Percentiles rank a stretch among this genome's conserved stretches.
Conservation (phyloP, 352 stramenopile genomes). For the Pythium pyrilobum region DNA sequence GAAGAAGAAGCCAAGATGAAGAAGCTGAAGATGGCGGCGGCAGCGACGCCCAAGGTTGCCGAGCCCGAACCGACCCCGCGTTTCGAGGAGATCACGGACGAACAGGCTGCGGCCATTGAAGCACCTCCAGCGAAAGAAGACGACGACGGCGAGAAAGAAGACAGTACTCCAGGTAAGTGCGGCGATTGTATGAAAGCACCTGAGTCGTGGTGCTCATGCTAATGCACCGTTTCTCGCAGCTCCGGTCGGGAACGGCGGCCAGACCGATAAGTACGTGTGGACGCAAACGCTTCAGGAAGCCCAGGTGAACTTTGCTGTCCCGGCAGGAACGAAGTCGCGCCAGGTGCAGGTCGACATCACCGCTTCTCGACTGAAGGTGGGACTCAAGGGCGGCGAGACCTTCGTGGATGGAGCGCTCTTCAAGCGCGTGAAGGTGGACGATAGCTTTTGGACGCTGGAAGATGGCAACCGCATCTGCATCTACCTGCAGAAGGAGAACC, state of each 20-base stretch:
- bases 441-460: slow-evolving; percentile 99
- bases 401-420: slow-evolving; percentile 91
- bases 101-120: slow-evolving; percentile 30
- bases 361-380: slow-evolving; percentile 89
- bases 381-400: slow-evolving; percentile 59
- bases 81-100: slow-evolving; percentile 81
- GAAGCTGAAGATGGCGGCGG: slow-evolving; percentile 49
- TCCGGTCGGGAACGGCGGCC: slow-evolving; percentile 88
- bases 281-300: slow-evolving; percentile 98
- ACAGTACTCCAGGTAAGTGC: slow-evolving; percentile 57
- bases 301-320: slow-evolving; percentile 89
- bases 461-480: slow-evolving; percentile 87
- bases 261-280: slow-evolving; percentile 95
- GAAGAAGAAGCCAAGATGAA: slow-evolving; percentile 39
- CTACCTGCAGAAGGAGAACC: slow-evolving; percentile 97
- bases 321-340: slow-evolving; percentile 89
- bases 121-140: slow-evolving; percentile 8
- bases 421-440: slow-evolving; percentile 96
- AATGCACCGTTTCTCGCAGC: slow-evolving; percentile 34
- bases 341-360: slow-evolving; percentile 92
- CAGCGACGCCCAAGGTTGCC: slow-evolving; percentile 23
- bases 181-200: neutral
- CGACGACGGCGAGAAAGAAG: slow-evolving; percentile 33
- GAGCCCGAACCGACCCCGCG: slow-evolving; percentile 36
- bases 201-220: neutral